Conservation (phyloP, 169 alveolate genomes). For the Eimeria falciformis region DNA sequence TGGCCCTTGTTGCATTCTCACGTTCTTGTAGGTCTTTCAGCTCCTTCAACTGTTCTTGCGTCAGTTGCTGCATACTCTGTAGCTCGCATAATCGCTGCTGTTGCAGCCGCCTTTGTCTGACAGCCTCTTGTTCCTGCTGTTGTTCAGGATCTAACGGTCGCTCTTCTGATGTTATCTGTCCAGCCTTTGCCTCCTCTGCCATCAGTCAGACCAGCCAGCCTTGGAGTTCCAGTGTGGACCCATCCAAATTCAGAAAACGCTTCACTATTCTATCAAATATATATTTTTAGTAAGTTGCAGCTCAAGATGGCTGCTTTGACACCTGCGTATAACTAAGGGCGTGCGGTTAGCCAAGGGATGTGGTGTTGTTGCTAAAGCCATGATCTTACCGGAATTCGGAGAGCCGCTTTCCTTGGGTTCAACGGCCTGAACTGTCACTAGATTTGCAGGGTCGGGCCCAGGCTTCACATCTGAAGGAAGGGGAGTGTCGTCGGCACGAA, state of each 20-base stretch:
- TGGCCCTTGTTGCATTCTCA: not conserved
- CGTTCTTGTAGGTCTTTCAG: constrained; percentile 1
- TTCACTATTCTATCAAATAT: too few species aligned
- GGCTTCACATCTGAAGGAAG: not conserved
- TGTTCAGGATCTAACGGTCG: not conserved
- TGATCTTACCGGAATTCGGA: too few species aligned
- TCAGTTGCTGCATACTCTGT: not conserved
- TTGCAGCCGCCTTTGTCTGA: not conserved
- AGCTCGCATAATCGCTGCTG: not conserved
- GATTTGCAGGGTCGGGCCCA: not conserved
- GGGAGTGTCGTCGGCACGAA: constrained; percentile 38
- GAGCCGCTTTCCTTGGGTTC: not conserved
- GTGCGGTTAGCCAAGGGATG: too few species aligned
- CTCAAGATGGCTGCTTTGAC: too few species aligned
- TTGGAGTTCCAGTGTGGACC: too few species aligned
- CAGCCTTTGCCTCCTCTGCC: constrained; percentile 5
- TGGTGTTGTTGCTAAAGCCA: too few species aligned
- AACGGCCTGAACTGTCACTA: constrained; percentile 23
- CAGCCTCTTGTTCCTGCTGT: not conserved
- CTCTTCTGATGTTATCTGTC: not conserved
- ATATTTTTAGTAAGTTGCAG: too few species aligned
- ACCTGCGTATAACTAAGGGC: too few species aligned
- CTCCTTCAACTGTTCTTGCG: not conserved
- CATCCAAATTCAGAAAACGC: too few species aligned
- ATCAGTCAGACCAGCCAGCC: not conserved